Percentiles rank a stretch among this genome's conserved stretches.
These are phyloP conservation scores for Debaryomyces castellii DNA, from an alignment of 805 yeast species.

Conservation along the genomic window DNA sequence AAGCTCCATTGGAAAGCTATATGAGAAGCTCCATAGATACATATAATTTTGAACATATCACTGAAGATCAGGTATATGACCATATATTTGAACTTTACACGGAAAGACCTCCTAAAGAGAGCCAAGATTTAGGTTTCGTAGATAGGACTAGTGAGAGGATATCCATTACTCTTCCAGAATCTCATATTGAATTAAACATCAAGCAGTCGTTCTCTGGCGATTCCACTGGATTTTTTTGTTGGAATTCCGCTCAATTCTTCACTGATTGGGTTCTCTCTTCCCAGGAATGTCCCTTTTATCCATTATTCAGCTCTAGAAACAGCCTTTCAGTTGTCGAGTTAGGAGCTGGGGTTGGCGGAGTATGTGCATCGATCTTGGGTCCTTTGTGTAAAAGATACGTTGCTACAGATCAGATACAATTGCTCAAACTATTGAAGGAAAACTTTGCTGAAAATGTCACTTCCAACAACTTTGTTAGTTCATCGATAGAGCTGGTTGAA, in stretches of 20 bases:
- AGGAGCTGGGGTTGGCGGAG: constrained; percentile 63
- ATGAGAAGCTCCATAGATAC: constrained; percentile 5
- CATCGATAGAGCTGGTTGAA: not conserved
- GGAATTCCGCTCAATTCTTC: constrained; percentile 52
- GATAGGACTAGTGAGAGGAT: constrained; percentile 24
- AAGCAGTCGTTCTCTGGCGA: constrained; percentile 34
- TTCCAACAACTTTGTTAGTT: constrained; percentile 1
- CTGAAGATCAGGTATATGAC: constrained; percentile 21
- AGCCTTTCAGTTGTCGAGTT: constrained; percentile 46
- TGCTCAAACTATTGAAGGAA: constrained; percentile 47
- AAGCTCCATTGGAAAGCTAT: no score
- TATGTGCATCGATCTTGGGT: constrained; percentile 43
- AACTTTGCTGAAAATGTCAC: constrained; percentile 45
- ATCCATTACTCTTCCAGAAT: constrained; percentile 16
- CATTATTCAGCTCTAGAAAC: constrained; percentile 6
- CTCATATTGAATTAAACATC: constrained; percentile 26
- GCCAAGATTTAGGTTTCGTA: constrained; percentile 37
- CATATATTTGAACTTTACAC: constrained; percentile 35
- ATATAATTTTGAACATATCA: constrained; percentile 17
- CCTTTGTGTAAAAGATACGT: constrained; percentile 36
- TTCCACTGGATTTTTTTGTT: constrained; percentile 61
- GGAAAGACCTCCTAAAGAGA: constrained; percentile 21
- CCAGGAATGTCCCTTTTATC: constrained; percentile 23
- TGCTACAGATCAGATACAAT: constrained; percentile 59
- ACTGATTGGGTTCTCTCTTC: constrained; percentile 52